phyloP scores from a whole-genome alignment of 768 basidiomycete genomes.

The Mycena amicta region DNA sequence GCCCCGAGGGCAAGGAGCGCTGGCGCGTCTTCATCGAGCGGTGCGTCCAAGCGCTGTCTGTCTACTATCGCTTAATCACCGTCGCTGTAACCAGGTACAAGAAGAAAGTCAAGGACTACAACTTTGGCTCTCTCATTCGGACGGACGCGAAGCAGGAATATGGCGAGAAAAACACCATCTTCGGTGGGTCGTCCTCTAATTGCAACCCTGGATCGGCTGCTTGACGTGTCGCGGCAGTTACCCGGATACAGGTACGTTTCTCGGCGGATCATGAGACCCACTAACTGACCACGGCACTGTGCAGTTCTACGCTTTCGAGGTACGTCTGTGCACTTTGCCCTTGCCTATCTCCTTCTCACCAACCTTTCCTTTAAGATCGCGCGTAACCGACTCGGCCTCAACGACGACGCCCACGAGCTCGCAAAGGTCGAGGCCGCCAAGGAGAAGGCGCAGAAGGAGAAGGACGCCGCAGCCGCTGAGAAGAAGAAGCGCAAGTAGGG shows the following conservation, averaged over 20 bases:
- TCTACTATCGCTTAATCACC: neutral
- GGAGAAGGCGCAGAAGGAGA: conserved; percentile 61
- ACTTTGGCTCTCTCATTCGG: conserved; percentile 94
- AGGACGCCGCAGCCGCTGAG: conserved; percentile 28
- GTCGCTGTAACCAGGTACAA: conserved; percentile 63
- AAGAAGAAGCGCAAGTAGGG: conserved; percentile 21
- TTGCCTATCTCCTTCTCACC: neutral
- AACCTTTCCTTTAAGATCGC: conserved; percentile 65
- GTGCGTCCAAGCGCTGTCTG: conserved; percentile 37
- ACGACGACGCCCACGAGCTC: conserved; percentile 81
- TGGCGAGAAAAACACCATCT: conserved; percentile 89
- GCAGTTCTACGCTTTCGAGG: conserved; percentile 93
- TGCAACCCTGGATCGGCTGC: conserved; percentile 3
- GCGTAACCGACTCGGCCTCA: conserved; percentile 87
- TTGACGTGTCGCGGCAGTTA: conserved; percentile 43
- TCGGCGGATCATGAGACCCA: conserved; percentile 12
- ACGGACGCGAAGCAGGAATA: conserved; percentile 81
- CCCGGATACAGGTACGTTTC: conserved; percentile 64
- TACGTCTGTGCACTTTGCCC: conserved; percentile 31
- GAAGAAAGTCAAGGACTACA: conserved; percentile 88
- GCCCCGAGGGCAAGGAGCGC: conserved; percentile 77
- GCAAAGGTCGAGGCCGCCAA: conserved; percentile 75
- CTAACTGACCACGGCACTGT: neutral
- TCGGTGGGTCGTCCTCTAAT: conserved; percentile 56
- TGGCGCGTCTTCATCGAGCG: conserved; percentile 88